These are phyloP conservation scores for Cudoniella acicularis DNA, from an alignment of 495 filamentous ascomycete species.

Conservation along the genomic window DNA sequence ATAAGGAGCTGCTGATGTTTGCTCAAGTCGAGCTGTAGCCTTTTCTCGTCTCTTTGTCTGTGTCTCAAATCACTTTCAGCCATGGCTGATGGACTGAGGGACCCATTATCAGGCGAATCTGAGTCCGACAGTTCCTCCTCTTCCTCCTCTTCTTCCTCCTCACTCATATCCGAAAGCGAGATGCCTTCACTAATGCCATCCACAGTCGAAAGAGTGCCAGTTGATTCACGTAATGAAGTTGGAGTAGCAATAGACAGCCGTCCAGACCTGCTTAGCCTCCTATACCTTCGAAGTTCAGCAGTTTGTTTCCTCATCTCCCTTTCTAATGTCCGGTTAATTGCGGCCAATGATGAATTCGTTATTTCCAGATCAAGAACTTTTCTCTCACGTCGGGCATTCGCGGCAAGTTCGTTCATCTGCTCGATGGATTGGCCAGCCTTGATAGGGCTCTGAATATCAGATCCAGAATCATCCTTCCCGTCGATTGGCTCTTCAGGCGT, in stretches of 20 bases:
- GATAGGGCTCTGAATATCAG: constrained; percentile 44
- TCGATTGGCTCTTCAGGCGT: constrained; percentile 39
- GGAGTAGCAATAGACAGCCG: constrained; percentile 53
- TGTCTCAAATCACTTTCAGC: constrained; percentile 41
- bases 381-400: constrained; percentile 83
- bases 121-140: constrained; percentile 35
- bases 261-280: constrained; percentile 74
- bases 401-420: constrained; percentile 61
- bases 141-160: constrained; percentile 40
- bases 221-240: constrained; percentile 15
- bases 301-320: constrained; percentile 88
- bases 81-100: constrained; percentile 40
- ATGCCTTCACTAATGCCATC: constrained; percentile 24
- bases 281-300: constrained; percentile 78
- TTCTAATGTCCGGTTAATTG: constrained; percentile 94
- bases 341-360: constrained; percentile 89
- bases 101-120: constrained; percentile 37
- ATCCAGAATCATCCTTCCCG: constrained; percentile 23
- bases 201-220: constrained; percentile 10
- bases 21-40: constrained; percentile 74
- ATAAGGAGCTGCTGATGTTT: constrained; percentile 84
- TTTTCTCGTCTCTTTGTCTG: constrained; percentile 66
- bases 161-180: constrained; percentile 48
- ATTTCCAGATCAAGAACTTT: constrained; percentile 98
- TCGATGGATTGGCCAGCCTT: constrained; percentile 44